Conservation (phyloP, 2,329 filamentous ascomycete species). For the Cladophialophora carrionii region DNA sequence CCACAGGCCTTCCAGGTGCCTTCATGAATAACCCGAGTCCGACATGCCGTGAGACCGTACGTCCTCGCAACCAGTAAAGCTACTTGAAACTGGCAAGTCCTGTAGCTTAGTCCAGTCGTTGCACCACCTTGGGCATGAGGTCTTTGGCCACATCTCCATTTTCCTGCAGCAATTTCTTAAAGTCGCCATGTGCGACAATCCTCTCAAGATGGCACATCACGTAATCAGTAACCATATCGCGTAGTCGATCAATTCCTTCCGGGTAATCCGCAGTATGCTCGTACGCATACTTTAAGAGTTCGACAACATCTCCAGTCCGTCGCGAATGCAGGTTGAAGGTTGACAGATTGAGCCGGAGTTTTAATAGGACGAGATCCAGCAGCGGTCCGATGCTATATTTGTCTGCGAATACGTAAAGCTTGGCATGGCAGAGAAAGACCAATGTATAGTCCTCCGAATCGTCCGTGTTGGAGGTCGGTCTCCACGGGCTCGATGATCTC, state of each 20-base stretch:
- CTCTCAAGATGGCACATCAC: slow-evolving; percentile 34
- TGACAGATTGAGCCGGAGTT: slow-evolving; percentile 43
- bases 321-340: slow-evolving; percentile 41
- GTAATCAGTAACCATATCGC: slow-evolving; percentile 37
- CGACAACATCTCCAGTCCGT: slow-evolving; percentile 41
- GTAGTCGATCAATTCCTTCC: slow-evolving; percentile 29
- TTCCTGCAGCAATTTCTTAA: slow-evolving; percentile 21
- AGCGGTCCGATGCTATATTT: slow-evolving; percentile 46
- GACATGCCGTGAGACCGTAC: not conserved
- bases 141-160: slow-evolving; percentile 19
- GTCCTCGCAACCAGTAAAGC: not conserved
- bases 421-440: slow-evolving; percentile 48
- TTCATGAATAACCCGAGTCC: no score
- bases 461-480: slow-evolving; percentile 25
- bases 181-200: slow-evolving; percentile 18
- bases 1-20: no score
- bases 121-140: slow-evolving; percentile 23
- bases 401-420: slow-evolving; percentile 49
- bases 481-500: slow-evolving; percentile 19
- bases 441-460: slow-evolving; percentile 40
- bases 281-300: slow-evolving; percentile 46
- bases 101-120: slow-evolving; percentile 15
- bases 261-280: slow-evolving; percentile 40
- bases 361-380: slow-evolving; percentile 41
- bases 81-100: not conserved